A percentile compares a stretch with the other conserved stretches of the same genome.
phyloP scores from a whole-genome alignment of 768 basidiomycete species.

The Tylopilus balloui region DNA sequence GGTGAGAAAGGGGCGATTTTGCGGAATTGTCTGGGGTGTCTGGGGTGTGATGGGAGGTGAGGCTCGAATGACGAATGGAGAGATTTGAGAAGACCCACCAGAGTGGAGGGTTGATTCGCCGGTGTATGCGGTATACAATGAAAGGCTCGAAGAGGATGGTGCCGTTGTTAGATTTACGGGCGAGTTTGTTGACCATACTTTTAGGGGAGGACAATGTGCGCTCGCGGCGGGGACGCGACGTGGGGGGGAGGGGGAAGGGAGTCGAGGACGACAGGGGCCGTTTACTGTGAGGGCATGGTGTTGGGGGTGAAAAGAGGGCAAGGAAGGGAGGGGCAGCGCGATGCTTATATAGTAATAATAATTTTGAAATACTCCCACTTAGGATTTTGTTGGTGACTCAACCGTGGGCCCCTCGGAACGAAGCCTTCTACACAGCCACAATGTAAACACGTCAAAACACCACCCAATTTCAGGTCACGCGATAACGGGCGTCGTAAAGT shows the following conservation, averaged over 20 bases:
- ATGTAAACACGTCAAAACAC: conserved; percentile 21
- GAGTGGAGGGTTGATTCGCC: conserved; percentile 30
- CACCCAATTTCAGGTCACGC: conserved; percentile 19
- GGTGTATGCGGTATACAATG: conserved; percentile 84
- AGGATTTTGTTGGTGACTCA: no score
- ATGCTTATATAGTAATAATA: conserved; percentile 42
- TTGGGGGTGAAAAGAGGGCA: conserved; percentile 24
- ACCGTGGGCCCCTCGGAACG: conserved; percentile 26
- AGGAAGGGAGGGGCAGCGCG: conserved; percentile 21
- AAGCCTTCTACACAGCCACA: conserved; percentile 31
- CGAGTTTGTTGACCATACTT: conserved; percentile 83
- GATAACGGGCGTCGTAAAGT: conserved; percentile 9
- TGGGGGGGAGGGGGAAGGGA: conserved; percentile 14
- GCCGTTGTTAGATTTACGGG: conserved; percentile 79
- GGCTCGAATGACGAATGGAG: background rate
- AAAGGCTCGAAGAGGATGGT: conserved; percentile 83
- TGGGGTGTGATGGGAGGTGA: conserved; percentile 14
- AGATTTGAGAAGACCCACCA: conserved; percentile 16
- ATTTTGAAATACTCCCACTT: conserved; percentile 27
- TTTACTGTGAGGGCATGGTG: conserved; percentile 38
- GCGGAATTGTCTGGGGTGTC: conserved; percentile 12
- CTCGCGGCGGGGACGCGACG: conserved; percentile 26
- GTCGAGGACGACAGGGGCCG: conserved; percentile 7
- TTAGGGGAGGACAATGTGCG: conserved; percentile 29
- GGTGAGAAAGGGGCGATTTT: conserved; percentile 7